phyloP scores from a whole-genome alignment of 768 basidiomycete species.

The Boletus rubescentipes region DNA sequence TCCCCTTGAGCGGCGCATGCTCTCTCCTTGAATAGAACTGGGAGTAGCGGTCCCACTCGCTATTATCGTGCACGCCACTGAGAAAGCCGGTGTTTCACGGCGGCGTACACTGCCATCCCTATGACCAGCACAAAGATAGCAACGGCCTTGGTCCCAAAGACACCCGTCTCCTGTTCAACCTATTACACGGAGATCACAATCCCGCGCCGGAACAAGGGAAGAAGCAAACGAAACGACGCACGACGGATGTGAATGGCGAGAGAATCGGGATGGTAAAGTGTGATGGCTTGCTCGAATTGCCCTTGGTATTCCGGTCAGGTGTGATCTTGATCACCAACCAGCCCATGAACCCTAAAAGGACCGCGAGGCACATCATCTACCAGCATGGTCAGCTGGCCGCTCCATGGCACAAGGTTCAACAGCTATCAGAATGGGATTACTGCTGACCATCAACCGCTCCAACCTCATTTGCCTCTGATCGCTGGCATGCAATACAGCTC shows the following conservation, averaged over 20 bases:
- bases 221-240: conserved; percentile 25
- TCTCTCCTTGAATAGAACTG: background rate
- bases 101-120: conserved; percentile 42
- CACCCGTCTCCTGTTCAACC: conserved; percentile 76
- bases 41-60: background rate
- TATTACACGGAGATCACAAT: conserved; percentile 26
- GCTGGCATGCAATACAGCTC: conserved; percentile 38
- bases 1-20: background rate
- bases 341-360: conserved; percentile 21
- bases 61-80: conserved; percentile 14
- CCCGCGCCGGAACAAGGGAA: conserved; percentile 1
- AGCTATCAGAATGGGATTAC: conserved; percentile 14
- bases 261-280: conserved; percentile 80
- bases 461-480: conserved; percentile 49
- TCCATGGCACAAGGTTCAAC: conserved; percentile 3
- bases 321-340: conserved; percentile 22
- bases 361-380: conserved; percentile 22
- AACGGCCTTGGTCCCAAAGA: conserved; percentile 51
- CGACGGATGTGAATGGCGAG: conserved; percentile 78
- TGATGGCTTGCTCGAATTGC: conserved; percentile 30
- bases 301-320: conserved; percentile 12
- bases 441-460: conserved; percentile 50
- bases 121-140: conserved; percentile 38
- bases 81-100: conserved; percentile 42
- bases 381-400: conserved; percentile 12